These are phyloP conservation scores for Parmelia sp. DNA, from an alignment of 495 filamentous ascomycete genomes.

Conservation along the genomic window DNA sequence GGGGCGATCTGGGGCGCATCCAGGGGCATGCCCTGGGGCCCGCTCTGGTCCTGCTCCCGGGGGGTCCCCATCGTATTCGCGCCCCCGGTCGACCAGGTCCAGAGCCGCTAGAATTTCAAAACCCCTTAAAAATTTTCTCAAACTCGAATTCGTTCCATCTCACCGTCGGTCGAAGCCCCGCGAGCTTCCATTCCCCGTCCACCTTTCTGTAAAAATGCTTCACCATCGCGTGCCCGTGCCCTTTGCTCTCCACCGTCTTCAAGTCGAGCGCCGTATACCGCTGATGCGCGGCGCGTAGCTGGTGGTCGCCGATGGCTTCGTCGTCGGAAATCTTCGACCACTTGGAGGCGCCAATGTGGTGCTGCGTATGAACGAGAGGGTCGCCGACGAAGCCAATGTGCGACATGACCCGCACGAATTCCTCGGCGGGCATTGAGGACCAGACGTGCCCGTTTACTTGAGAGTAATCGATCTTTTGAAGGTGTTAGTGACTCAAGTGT, in stretches of 20 bases:
- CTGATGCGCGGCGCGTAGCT: constrained; percentile 35
- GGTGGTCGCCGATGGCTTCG: constrained; percentile 28
- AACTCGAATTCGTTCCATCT: constrained; percentile 70
- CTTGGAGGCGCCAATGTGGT: constrained; percentile 32
- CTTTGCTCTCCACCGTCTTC: constrained; percentile 36
- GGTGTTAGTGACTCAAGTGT: not conserved
- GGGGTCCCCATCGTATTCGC: not conserved
- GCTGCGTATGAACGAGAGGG: constrained; percentile 32
- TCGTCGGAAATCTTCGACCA: constrained; percentile 29
- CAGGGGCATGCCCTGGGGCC: not conserved
- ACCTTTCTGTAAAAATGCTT: constrained; percentile 69
- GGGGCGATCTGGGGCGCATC: not conserved
- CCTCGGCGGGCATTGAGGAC: constrained; percentile 27
- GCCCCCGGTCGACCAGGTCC: not conserved
- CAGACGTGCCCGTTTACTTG: constrained; percentile 26
- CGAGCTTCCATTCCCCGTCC: constrained; percentile 76
- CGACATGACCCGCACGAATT: constrained; percentile 31
- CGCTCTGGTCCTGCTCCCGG: not conserved
- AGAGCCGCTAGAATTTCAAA: not conserved
- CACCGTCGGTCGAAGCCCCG: constrained; percentile 64
- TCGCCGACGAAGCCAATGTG: constrained; percentile 29
- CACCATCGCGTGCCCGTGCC: constrained; percentile 64
- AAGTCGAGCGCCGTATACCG: constrained; percentile 51
- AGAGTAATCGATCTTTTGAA: constrained; percentile 32
- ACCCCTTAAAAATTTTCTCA: constrained; percentile 37